Evolutionary conservation across 768 basidiomycete species (phyloP).

Genomic region (Collybia sordida): DNA sequence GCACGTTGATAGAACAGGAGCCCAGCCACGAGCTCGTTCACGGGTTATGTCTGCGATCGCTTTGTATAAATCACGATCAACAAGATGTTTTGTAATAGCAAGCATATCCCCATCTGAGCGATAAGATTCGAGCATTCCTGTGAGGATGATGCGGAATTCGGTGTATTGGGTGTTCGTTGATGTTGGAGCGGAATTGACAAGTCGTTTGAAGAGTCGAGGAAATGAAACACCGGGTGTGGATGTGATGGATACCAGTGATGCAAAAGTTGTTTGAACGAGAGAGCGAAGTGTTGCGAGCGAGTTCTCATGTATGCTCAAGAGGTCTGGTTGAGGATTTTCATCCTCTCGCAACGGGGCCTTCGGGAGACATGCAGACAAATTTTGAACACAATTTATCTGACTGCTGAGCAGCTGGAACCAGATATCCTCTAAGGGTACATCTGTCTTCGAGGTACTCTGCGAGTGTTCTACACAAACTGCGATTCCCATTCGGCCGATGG

Average conservation of each 20-base stretch:
- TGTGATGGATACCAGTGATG: slow-evolving; percentile 79
- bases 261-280: slow-evolving; percentile 83
- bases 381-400: slow-evolving; percentile 79
- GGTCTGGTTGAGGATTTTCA: not conserved
- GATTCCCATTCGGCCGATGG: slow-evolving; percentile 60
- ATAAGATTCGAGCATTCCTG: slow-evolving; percentile 96
- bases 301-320: slow-evolving; percentile 15
- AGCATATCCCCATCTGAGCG: slow-evolving; percentile 90
- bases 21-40: slow-evolving; percentile 66
- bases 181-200: slow-evolving; percentile 73
- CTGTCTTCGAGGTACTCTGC: slow-evolving; percentile 32
- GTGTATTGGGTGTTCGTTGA: slow-evolving; percentile 72
- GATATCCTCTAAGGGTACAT: slow-evolving; percentile 70
- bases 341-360: slow-evolving; percentile 3
- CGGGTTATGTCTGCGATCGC: slow-evolving; percentile 58
- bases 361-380: slow-evolving; percentile 47
- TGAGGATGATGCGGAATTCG: slow-evolving; percentile 88
- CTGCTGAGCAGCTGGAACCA: slow-evolving; percentile 87
- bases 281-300: slow-evolving; percentile 59
- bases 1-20: slow-evolving; percentile 48
- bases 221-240: slow-evolving; percentile 83
- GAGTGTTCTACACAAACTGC: slow-evolving; percentile 73
- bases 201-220: slow-evolving; percentile 87
- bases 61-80: slow-evolving; percentile 81
- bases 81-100: slow-evolving; percentile 75